Evolutionary conservation across 768 basidiomycete genomes (phyloP).

Genomic region (Pleurotus cornucopiae): DNA sequence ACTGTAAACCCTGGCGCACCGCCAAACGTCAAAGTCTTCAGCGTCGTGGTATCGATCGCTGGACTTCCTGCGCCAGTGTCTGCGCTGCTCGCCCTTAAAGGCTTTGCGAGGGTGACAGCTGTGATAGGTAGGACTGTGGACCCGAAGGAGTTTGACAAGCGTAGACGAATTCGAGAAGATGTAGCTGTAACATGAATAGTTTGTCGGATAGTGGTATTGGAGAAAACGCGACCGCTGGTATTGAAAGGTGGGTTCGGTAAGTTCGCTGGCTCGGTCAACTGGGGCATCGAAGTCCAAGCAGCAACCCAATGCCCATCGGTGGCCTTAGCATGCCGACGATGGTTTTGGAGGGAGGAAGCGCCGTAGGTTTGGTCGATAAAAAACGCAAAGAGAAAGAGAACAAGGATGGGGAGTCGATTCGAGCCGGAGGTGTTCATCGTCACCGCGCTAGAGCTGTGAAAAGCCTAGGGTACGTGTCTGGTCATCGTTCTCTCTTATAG

Average conservation of each 20-base stretch:
- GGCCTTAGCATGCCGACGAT: background rate
- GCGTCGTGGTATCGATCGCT: conserved; percentile 28
- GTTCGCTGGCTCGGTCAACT: conserved; percentile 31
- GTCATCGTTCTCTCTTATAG: too few relatives aligned
- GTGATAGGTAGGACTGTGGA: conserved; percentile 36
- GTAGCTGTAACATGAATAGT: conserved; percentile 40
- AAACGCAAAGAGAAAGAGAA: background rate
- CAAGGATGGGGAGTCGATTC: background rate
- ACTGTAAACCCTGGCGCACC: conserved; percentile 33
- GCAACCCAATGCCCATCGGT: conserved; percentile 25
- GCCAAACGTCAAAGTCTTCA: conserved; percentile 39
- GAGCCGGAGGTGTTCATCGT: background rate
- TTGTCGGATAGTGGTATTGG: conserved; percentile 44
- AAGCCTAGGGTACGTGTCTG: too few relatives aligned
- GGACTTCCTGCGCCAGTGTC: conserved; percentile 30
- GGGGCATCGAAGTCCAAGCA: conserved; percentile 36
- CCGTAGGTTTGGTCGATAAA: background rate
- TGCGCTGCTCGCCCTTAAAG: conserved; percentile 15
- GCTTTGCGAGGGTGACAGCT: conserved; percentile 38
- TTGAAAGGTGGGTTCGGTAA: conserved; percentile 30
- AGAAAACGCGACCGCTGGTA: conserved; percentile 28
- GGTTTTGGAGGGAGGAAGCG: background rate
- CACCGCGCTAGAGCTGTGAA: too few relatives aligned
- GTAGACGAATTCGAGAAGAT: conserved; percentile 35
- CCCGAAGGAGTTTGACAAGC: conserved; percentile 47